Base-by-base conservation (phyloP, 2,329 filamentous ascomycete species). In the Diaporthe humulicola region DNA sequence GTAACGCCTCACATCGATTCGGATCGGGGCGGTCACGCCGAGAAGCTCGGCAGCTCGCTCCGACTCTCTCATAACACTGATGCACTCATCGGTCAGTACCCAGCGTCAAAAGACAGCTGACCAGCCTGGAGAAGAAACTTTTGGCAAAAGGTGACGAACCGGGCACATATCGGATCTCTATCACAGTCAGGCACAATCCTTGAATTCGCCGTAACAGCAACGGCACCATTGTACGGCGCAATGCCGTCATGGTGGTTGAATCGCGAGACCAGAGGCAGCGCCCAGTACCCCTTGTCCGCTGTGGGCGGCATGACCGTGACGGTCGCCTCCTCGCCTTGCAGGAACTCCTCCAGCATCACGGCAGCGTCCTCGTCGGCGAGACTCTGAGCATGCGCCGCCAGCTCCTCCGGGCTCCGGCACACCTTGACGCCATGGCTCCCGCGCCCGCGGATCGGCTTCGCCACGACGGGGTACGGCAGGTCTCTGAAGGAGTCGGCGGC, bases 281-380 rank as follows among this genome's bases (percentile, higher is more conserved):
- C 80, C 83, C 84, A 86, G 76, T 89, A 86, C 0, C 81, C 78
- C 0, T 78, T 74, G 1, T 77, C 76, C 0, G 54, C 71, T 0
- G 81, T 84, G 3, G 87, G 87, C 0, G 88, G 87, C 87, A 89
- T 88, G 0, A 89, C 84, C 0, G 87, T 89, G 3, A 90, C 82
- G 0, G 88, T 90, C 0, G 81, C 87, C 77, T 90, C 88, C 74
- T 88, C 83, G 1, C 87, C 87, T 0, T 79, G 73, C 0, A 90
- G 82, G 73, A 83, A 89, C 74, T 90, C 83, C 75, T 90, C 87
- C 0, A 89, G 48, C 76, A 90, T 85, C 19, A 87, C 81, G 1
- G 78, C 74, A 0, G 82, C 79, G 0, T 82, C 84, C 66, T 87
- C 84, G 1, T 78, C 50, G 3, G 85, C 80, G 0, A 89, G 79